Evolutionary conservation across 495 filamentous ascomycete species (phyloP), one percentile per base, ranked within the genome.

Genomic region (Penicillium goetzii): DNA sequence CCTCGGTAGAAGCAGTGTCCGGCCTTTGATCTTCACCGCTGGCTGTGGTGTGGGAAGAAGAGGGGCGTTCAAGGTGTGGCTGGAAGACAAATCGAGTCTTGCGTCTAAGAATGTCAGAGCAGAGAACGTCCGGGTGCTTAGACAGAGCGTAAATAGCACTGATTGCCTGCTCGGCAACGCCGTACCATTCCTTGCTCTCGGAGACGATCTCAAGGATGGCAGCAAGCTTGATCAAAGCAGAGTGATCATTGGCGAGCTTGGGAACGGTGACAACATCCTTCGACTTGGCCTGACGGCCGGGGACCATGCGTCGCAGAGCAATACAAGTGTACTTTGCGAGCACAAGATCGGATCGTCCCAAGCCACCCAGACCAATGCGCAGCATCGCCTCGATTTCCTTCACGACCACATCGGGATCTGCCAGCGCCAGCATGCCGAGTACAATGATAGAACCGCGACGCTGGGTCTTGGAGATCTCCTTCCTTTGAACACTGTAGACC

Each of bases 151-250:
- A 99, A 63, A 99, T 97, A 36, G 95, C 95, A 61, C 92, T 89
- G 68, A 98, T 92, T 19, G 95, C 93, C 74, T 99, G 96, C 69
- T 99, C 95, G 17, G 96, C 93, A n/a, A 97, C 90, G 9, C 96
- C 93, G 67, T 88, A 93, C 95, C 95, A 99, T 72, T 99, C 95
- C 72, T 96, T 94, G 73, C 88, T 94, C 47, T 96, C 89, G 0
- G 91, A 91, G 17, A 87, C 83, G 11, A 96, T 84, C 61, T 97
- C 93, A 33, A 88, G 85, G 70, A 97, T 89, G 2, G 87, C 85
- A n/a, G 92, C 90, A 10, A 99, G 84, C 65, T 88, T 88, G 3
- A 82, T 79, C 40, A 98, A 72, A 19, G 97, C 86, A 2, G 95
- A 90, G 74, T 99, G 96, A 62, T 97, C 94, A 67, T 97, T 99